These are phyloP conservation scores for Trichoderma reesei DNA, from an alignment of 495 filamentous ascomycete genomes.

Conservation along the genomic window DNA sequence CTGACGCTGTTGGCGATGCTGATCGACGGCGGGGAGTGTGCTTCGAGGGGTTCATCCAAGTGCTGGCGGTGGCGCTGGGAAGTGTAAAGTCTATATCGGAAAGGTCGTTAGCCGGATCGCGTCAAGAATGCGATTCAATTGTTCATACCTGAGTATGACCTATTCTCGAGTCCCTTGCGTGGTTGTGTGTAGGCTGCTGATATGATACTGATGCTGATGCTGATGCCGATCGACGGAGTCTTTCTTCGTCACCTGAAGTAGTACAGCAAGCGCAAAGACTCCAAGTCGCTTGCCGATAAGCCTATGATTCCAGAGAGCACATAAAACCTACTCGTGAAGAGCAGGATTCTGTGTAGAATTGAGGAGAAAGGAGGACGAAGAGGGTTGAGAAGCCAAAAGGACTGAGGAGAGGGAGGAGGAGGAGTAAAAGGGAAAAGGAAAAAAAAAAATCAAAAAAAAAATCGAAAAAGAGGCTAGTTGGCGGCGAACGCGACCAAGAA, in stretches of 20 bases:
- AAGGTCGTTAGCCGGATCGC: too few relatives aligned
- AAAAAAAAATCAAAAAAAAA: too few relatives aligned
- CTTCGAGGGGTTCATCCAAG: background rate
- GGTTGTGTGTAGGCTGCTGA: too few relatives aligned
- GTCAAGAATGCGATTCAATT: background rate
- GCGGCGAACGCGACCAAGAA: background rate
- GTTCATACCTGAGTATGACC: background rate
- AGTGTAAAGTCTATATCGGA: background rate
- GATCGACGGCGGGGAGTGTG: background rate
- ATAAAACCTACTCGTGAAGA: background rate
- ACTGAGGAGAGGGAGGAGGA: background rate
- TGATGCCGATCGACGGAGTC: background rate
- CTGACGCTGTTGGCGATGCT: background rate
- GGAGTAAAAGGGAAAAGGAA: background rate
- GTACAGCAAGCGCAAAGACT: constrained; percentile 8
- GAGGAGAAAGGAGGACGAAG: background rate
- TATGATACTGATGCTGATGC: background rate
- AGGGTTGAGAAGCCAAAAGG: background rate
- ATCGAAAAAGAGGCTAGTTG: background rate
- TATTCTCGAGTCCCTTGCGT: background rate
- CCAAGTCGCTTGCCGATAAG: constrained; percentile 4
- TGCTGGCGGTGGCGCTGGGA: background rate
- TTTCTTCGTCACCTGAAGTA: background rate
- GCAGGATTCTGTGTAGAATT: background rate
- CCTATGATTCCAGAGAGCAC: background rate